These are phyloP conservation scores for Calonectria henricotiae DNA, from an alignment of 2,329 filamentous ascomycete species.

Conservation along the genomic window DNA sequence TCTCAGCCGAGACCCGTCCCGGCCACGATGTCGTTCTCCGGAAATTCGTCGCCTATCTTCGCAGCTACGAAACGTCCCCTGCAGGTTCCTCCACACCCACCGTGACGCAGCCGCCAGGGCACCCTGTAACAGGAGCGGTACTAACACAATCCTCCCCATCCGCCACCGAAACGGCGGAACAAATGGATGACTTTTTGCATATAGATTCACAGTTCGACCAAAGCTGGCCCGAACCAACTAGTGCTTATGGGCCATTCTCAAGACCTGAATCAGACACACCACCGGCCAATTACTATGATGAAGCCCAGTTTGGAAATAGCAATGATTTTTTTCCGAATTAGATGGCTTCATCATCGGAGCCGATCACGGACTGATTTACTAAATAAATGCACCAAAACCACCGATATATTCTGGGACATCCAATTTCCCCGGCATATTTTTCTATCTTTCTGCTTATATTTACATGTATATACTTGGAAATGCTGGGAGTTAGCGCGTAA, in stretches of 20 bases:
- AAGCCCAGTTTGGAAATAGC: no score
- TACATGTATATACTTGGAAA: no score
- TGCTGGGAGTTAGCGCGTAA: no score
- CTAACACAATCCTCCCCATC: background rate
- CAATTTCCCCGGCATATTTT: no score
- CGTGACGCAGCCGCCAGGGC: background rate
- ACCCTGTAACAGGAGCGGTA: background rate
- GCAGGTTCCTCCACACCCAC: background rate
- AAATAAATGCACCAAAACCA: no score
- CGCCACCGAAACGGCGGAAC: background rate
- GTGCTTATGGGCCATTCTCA: background rate
- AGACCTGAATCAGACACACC: no score
- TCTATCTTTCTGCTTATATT: no score
- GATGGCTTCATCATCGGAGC: no score
- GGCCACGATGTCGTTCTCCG: background rate
- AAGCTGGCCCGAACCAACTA: background rate
- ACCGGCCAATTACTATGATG: no score
- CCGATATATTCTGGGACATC: no score
- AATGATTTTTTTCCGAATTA: no score
- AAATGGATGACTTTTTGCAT: background rate
- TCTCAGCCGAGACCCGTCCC: accelerated
- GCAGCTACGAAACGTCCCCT: background rate
- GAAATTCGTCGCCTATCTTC: background rate
- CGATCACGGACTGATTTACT: no score
- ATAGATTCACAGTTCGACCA: background rate